These are phyloP conservation scores for Cadophora gregata DNA, from an alignment of 2,329 filamentous ascomycete species.

Conservation along the genomic window DNA sequence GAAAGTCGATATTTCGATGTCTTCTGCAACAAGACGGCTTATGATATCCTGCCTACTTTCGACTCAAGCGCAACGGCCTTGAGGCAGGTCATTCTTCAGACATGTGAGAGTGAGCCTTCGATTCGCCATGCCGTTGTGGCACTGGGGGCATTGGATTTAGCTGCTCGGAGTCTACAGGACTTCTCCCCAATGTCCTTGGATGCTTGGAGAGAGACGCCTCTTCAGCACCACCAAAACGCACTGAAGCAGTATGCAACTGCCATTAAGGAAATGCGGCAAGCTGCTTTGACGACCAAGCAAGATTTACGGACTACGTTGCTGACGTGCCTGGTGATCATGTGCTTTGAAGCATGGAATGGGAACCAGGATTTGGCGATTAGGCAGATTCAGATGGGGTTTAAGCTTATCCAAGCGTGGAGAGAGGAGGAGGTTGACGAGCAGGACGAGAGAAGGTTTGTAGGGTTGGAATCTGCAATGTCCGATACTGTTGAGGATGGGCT, in stretches of 20 bases:
- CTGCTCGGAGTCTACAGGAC: conserved; percentile 16
- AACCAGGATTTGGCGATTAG: conserved; percentile 29
- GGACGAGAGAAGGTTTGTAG: conserved; percentile 12
- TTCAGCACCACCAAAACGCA: conserved; percentile 31
- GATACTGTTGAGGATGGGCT: conserved; percentile 23
- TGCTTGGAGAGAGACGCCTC: conserved; percentile 13
- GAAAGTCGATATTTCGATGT: conserved; percentile 33
- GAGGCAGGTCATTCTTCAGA: conserved; percentile 31
- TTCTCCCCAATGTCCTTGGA: conserved; percentile 6
- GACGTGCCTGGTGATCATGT: conserved; percentile 52
- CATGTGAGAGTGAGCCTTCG: conserved; percentile 25
- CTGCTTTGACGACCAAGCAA: conserved; percentile 16
- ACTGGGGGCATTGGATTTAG: conserved; percentile 33
- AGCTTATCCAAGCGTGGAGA: conserved; percentile 40
- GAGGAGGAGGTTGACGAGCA: conserved; percentile 12
- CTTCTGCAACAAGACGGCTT: conserved; percentile 30
- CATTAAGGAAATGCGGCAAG: conserved; percentile 27
- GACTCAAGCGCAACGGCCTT: conserved; percentile 10
- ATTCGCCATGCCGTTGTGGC: conserved; percentile 35
- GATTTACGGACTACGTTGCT: conserved; percentile 22
- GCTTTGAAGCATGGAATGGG: conserved; percentile 60
- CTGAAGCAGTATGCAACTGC: conserved; percentile 30
- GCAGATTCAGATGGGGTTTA: conserved; percentile 33
- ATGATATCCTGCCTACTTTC: conserved; percentile 30
- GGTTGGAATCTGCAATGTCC: not conserved